Conservation (phyloP, 768 basidiomycete species). For the Mycena metata region DNA sequence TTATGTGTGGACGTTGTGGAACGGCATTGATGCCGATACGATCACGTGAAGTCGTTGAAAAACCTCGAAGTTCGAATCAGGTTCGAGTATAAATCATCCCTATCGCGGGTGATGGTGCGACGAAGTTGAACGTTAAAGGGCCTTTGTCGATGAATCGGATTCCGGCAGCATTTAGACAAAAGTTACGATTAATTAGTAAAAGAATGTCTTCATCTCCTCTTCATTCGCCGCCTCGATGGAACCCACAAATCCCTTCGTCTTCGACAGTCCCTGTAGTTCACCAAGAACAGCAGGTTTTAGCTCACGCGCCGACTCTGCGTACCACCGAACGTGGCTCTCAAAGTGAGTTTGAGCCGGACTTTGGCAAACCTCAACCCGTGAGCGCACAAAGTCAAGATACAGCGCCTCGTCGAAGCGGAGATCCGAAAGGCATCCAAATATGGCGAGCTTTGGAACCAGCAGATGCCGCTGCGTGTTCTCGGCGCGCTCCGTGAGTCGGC, state of each 20-base stretch:
- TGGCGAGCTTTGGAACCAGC: constrained; percentile 21
- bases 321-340: constrained; percentile 28
- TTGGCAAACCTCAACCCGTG: constrained; percentile 1
- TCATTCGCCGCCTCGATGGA: constrained; percentile 24
- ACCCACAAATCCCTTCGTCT: constrained; percentile 4
- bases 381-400: constrained; percentile 23
- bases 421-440: constrained; percentile 29
- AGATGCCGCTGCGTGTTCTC: neutral
- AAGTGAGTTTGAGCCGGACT: constrained; percentile 3
- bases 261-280: neutral
- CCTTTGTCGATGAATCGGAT: too few species aligned
- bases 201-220: constrained; percentile 28
- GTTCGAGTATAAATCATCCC: too few species aligned
- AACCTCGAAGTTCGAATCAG: too few species aligned
- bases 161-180: too few species aligned
- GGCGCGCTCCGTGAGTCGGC: neutral
- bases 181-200: constrained; percentile 12
- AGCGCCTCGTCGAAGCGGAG: constrained; percentile 28
- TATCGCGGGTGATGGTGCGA: too few species aligned
- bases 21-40: too few species aligned
- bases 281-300: constrained; percentile 7
- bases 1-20: too few species aligned
- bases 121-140: too few species aligned
- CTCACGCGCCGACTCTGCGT: constrained; percentile 3
- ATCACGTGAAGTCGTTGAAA: too few species aligned